phyloP scores from a whole-genome alignment of 495 filamentous ascomycete species.

The Clohesyomyces aquaticus region DNA sequence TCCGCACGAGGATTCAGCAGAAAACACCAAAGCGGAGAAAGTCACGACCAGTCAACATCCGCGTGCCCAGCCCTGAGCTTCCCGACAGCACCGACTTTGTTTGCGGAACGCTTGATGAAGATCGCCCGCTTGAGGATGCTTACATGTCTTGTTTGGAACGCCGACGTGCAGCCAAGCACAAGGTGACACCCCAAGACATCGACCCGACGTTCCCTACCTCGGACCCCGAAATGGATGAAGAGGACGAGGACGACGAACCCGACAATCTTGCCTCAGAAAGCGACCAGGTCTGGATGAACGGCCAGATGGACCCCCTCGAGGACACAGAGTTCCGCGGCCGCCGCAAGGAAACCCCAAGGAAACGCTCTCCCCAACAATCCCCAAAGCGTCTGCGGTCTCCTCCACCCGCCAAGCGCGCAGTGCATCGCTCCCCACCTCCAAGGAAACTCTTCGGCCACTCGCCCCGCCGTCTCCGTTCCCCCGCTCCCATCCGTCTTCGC shows the following conservation, averaged over 20 bases:
- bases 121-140: slow-evolving; percentile 87
- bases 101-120: slow-evolving; percentile 94
- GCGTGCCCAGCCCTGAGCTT: slow-evolving; percentile 76
- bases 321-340: slow-evolving; percentile 48
- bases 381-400: slow-evolving; percentile 57
- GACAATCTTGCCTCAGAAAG: slow-evolving; percentile 51
- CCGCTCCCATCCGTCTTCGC: slow-evolving; percentile 55
- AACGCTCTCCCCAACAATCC: slow-evolving; percentile 53
- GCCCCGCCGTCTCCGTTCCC: slow-evolving; percentile 71
- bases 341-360: slow-evolving; percentile 45
- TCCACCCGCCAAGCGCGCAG: slow-evolving; percentile 47
- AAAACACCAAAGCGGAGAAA: slow-evolving; percentile 28
- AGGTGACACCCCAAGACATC: slow-evolving; percentile 86
- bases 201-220: slow-evolving; percentile 96
- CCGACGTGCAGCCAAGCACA: slow-evolving; percentile 76
- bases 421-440: slow-evolving; percentile 61
- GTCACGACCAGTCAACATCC: slow-evolving; percentile 60
- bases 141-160: slow-evolving; percentile 86
- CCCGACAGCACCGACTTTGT: slow-evolving; percentile 98
- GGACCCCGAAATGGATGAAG: slow-evolving; percentile 75
- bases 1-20: slow-evolving; percentile 20
- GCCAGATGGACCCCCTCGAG: slow-evolving; percentile 54
- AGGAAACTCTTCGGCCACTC: slow-evolving; percentile 68
- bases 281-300: slow-evolving; percentile 62
- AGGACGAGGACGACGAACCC: slow-evolving; percentile 53